These are phyloP conservation scores for Striga hermonthica DNA, from an alignment of 305 asterid genomes.

Conservation along the genomic window DNA sequence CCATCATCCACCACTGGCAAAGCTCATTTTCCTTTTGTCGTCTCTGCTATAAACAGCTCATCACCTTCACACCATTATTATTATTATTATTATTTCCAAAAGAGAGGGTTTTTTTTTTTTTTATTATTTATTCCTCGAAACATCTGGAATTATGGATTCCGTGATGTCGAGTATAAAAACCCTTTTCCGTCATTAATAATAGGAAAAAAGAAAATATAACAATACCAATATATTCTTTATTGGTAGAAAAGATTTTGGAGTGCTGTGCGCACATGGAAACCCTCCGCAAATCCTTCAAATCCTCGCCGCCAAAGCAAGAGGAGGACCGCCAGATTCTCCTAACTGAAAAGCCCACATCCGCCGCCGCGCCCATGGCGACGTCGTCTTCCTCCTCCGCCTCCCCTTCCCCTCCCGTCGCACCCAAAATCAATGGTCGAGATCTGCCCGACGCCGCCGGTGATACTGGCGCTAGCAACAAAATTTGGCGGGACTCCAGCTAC, in stretches of 20 bases:
- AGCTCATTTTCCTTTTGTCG: not conserved
- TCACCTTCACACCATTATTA: slow-evolving; percentile 25
- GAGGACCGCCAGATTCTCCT: slow-evolving; percentile 51
- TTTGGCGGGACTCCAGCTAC: slow-evolving; percentile 63
- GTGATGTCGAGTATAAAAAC: not conserved
- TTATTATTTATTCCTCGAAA: slow-evolving; percentile 1
- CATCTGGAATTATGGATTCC: slow-evolving; percentile 14
- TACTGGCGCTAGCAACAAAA: slow-evolving; percentile 20
- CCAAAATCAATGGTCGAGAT: slow-evolving; percentile 34
- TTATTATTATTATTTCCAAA: not conserved
- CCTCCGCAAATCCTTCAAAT: slow-evolving; percentile 47
- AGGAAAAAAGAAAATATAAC: not conserved
- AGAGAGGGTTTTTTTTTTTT: not conserved
- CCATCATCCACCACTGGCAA: slow-evolving; percentile 20
- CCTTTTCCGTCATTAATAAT: not conserved
- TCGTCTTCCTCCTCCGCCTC: slow-evolving; percentile 33
- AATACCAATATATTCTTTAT: not conserved
- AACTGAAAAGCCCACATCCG: slow-evolving; percentile 24
- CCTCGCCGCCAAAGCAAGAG: slow-evolving; percentile 25
- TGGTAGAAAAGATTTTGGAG: not conserved
- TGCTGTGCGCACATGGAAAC: slow-evolving; percentile 39
- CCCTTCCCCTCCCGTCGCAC: slow-evolving; percentile 29
- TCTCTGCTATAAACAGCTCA: slow-evolving; percentile 32
- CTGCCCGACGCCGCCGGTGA: slow-evolving; percentile 11
- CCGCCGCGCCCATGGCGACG: slow-evolving; percentile 29